These are phyloP conservation scores for Phytophthora sojae DNA, from an alignment of 352 stramenopile species.

Conservation along the genomic window DNA sequence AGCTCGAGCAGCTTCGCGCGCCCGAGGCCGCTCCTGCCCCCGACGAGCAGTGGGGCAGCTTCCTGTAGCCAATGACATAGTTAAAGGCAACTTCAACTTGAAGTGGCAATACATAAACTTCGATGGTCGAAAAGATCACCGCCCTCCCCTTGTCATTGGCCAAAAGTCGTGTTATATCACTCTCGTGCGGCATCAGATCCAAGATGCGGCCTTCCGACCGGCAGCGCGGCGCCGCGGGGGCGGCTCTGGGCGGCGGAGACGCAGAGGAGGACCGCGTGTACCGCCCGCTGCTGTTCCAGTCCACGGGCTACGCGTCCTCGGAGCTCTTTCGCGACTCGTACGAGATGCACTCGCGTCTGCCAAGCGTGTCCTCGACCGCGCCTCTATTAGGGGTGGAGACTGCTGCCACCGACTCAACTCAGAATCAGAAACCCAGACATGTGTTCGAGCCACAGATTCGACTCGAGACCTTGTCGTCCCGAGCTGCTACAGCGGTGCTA, in stretches of 20 bases:
- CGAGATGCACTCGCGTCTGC: constrained; percentile 78
- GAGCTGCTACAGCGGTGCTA: constrained; percentile 74
- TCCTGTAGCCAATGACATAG: constrained; percentile 22
- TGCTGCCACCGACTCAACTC: constrained; percentile 15
- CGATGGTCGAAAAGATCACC: constrained; percentile 2
- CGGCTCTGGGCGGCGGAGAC: constrained; percentile 13
- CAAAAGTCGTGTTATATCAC: constrained; percentile 18
- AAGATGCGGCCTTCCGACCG: constrained; percentile 22
- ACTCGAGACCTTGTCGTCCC: constrained; percentile 81
- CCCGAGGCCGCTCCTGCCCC: constrained; percentile 20
- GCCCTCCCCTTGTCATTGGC: constrained; percentile 20
- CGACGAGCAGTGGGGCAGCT: constrained; percentile 26
- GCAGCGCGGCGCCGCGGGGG: neutral
- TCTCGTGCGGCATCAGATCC: constrained; percentile 25
- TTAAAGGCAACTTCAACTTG: constrained; percentile 41
- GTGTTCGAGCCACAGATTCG: constrained; percentile 67
- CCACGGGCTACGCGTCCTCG: constrained; percentile 81
- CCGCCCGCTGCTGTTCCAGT: constrained; percentile 80
- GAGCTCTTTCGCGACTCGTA: constrained; percentile 83
- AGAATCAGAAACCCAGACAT: constrained; percentile 39
- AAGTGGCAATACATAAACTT: constrained; percentile 13
- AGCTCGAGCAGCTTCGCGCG: constrained; percentile 20
- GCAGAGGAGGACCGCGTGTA: constrained; percentile 65
- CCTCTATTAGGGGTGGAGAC: constrained; percentile 32
- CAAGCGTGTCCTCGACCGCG: constrained; percentile 29